A percentile compares a stretch with the other conserved stretches of the same genome.
phyloP scores from a whole-genome alignment of 257 asterid genomes.

The Petunia axillaris region DNA sequence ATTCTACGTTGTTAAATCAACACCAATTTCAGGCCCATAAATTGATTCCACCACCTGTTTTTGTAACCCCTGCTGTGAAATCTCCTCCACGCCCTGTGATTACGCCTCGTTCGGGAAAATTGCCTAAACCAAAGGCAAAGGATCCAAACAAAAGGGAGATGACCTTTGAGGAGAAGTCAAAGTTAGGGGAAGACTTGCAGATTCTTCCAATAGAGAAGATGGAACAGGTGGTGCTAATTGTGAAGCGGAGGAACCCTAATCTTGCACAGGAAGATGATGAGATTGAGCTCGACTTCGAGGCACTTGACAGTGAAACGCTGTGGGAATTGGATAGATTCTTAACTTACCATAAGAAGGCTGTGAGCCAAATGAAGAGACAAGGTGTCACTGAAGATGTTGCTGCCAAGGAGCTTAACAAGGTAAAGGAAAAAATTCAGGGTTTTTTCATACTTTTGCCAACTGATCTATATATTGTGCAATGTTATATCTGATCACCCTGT shows the following conservation, averaged over 20 bases:
- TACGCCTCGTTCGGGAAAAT: not conserved
- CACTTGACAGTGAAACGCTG: slow-evolving; percentile 41
- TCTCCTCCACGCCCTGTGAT: slow-evolving; percentile 17
- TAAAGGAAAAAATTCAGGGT: not conserved
- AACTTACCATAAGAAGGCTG: slow-evolving; percentile 17
- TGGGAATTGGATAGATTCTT: slow-evolving; percentile 42
- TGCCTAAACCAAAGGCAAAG: slow-evolving; percentile 27
- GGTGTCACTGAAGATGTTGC: slow-evolving; percentile 9
- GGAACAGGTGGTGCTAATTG: slow-evolving; percentile 31
- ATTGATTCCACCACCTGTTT: not conserved
- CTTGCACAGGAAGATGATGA: slow-evolving; percentile 35
- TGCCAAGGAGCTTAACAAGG: slow-evolving; percentile 19
- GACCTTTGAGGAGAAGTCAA: slow-evolving; percentile 32
- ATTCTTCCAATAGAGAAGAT: slow-evolving; percentile 31
- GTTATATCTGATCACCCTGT: not conserved
- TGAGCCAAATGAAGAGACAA: slow-evolving; percentile 21
- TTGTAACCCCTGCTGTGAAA: not conserved
- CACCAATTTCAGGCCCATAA: slow-evolving; percentile 23
- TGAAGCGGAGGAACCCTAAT: slow-evolving; percentile 31
- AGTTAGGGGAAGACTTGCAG: slow-evolving; percentile 32
- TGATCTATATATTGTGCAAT: not conserved
- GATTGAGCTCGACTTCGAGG: slow-evolving; percentile 39
- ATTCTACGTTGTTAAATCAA: slow-evolving; percentile 15
- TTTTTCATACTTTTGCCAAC: not conserved
- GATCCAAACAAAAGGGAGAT: slow-evolving; percentile 30